These are phyloP conservation scores for Diospyros kaki DNA, from an alignment of 148 eudicot species.

Conservation along the genomic window DNA sequence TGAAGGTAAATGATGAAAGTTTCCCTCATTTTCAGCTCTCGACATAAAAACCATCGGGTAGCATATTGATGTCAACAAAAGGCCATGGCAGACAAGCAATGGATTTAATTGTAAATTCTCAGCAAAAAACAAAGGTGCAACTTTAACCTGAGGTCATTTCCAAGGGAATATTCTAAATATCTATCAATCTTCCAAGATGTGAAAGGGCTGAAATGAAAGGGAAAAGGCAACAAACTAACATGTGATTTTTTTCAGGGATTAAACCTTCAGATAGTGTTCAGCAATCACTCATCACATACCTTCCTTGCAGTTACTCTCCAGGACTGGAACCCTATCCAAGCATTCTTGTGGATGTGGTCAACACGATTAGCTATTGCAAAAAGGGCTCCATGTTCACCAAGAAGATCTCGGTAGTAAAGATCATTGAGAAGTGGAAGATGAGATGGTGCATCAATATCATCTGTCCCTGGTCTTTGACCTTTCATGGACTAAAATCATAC, in stretches of 20 bases:
- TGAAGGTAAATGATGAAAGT: background rate
- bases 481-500: conserved; percentile 50
- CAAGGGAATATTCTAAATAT: background rate
- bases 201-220: too few species aligned
- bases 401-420: conserved; percentile 66
- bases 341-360: conserved; percentile 83
- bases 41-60: background rate
- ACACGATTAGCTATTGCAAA: conserved; percentile 78
- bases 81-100: background rate
- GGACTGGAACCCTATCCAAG: conserved; percentile 98
- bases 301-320: conserved; percentile 84
- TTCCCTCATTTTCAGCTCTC: conserved; percentile 1
- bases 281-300: conserved; percentile 27
- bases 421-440: conserved; percentile 71
- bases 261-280: background rate
- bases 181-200: background rate
- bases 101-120: background rate
- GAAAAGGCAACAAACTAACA: background rate
- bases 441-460: conserved; percentile 87
- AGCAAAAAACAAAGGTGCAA: background rate
- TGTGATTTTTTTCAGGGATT: background rate
- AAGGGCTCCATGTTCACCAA: conserved; percentile 84
- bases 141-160: background rate
- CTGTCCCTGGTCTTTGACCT: conserved; percentile 71
- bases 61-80: background rate